phyloP scores from a whole-genome alignment of 805 yeast genomes.

The Jamesozyma lodderae region DNA sequence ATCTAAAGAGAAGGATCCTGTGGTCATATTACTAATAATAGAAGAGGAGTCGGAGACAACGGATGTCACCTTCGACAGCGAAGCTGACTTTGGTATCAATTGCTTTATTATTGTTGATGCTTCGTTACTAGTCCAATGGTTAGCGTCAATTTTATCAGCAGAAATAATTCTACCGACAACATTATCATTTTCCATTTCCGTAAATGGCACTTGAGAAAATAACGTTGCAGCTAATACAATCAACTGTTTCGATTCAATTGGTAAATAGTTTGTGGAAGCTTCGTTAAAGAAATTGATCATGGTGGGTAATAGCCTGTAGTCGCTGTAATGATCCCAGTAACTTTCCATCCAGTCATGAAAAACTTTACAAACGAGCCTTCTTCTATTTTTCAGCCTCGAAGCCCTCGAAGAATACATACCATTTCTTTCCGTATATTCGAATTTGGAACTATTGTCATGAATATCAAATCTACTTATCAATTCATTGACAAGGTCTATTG shows the following conservation, averaged over 20 bases:
- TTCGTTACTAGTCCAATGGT: slow-evolving; percentile 30
- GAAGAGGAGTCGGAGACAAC: slow-evolving; percentile 32
- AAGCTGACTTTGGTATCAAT: slow-evolving; percentile 9
- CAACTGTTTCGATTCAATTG: slow-evolving; percentile 54
- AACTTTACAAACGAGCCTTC: slow-evolving; percentile 57
- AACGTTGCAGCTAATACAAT: slow-evolving; percentile 55
- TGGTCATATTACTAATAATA: slow-evolving; percentile 9
- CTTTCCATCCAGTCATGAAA: slow-evolving; percentile 84
- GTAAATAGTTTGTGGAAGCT: slow-evolving; percentile 51
- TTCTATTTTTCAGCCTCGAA: slow-evolving; percentile 46
- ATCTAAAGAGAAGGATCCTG: slow-evolving; percentile 29
- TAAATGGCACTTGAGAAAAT: slow-evolving; percentile 29
- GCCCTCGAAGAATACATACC: slow-evolving; percentile 35
- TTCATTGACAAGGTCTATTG: slow-evolving; percentile 59
- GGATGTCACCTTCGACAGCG: slow-evolving; percentile 13
- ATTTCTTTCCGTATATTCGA: slow-evolving; percentile 28
- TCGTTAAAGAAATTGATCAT: slow-evolving; percentile 74
- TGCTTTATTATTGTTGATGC: slow-evolving; percentile 29
- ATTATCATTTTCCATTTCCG: background rate
- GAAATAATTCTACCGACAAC: background rate
- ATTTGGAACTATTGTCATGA: slow-evolving; percentile 28
- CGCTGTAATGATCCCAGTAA: slow-evolving; percentile 66
- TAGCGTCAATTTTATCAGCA: slow-evolving; percentile 13
- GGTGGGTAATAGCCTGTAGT: slow-evolving; percentile 54
- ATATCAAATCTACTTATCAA: slow-evolving; percentile 59